Evolutionary conservation across 805 yeast genomes (phyloP), one percentile per base, ranked within the genome.

Genomic region (Kodamaea neixiangensis): DNA sequence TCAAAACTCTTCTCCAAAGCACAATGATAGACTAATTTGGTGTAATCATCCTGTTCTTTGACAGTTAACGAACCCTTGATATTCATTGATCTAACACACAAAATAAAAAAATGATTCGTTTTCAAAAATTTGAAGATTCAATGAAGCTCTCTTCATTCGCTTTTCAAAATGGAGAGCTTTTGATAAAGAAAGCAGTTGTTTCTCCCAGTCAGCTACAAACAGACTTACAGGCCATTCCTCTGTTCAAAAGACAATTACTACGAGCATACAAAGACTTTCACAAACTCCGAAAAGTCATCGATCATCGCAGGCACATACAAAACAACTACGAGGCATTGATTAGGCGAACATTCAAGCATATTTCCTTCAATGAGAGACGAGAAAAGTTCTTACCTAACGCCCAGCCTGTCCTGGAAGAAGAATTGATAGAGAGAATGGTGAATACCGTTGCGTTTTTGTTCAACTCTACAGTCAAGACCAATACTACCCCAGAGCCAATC

Each of bases 401-500:
- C 38, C 33, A 43, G 1, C 41, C 42, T 9, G 3, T 55, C 6
- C 45, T 50, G 10, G 49, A 50, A 17, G 37, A 47, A 1, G 67
- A 63, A 37, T 14, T 66, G 4, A 14, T 58, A 3, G 48, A 52
- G 18, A 49, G 75, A 20, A 15, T 65, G 22, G 37, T 58, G 11
- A 68, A 69, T 48, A 65, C 73, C 1, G 48, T 65, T 6, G 62
- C 58, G 19, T 70, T 70, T 55, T 68, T 68, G 5, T 64, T 63
- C 48, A 70, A 70, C 51, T 58, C 71, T 2, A 64, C 72, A 0
- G 72, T 67, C 2, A 31, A 18, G 20, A 44, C 41, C 22, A 44
- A 47, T 42, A 53, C 13, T 22, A 37, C 10, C 58, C 52, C n/a
- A 48, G 51, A 5, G 21, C 46, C 46, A 9, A 29, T 57, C 2